Evolutionary conservation across 495 filamentous ascomycete genomes (phyloP), one percentile per base, ranked within the genome.

Genomic region (Penicillium coffeae): DNA sequence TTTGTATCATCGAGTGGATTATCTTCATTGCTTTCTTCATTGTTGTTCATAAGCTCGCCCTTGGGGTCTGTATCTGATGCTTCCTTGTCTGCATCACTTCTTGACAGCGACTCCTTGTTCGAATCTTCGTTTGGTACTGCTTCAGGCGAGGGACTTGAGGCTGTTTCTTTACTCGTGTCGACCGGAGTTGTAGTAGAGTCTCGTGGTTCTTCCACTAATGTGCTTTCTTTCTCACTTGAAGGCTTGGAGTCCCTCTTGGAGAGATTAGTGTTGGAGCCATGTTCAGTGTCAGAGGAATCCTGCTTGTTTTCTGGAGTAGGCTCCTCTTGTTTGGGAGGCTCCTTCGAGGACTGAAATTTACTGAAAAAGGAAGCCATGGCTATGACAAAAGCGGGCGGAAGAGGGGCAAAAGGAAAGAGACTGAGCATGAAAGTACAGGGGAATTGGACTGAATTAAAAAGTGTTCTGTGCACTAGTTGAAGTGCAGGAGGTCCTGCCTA

Each of bases 1-100:
- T 77, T 68, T 1, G 45, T 45, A 30, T 69, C 65, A 14, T 74
- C 73, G 1, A 66, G 64, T n/a, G 50, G 59, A 19, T 72, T 70
- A 5, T 69, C 61, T 16, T 55, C 47, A 19, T 21, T 15, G 14
- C 38, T 39, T 14, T 56, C 45, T 3, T 21, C 38, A 21, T 52
- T 45, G n/a, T n/a, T n/a, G n/a, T n/a, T n/a, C n/a, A n/a, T n/a
- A n/a, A n/a, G n/a, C 18, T 44, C 42, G 3, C 42, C 48, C 13
- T 52, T 48, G 18, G 50, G 48, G 12, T 47, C 27, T 3, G 25
- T 4, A 38, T 39, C 57, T 4, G 43, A 21, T 0, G 36, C 25
- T 16, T 45, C 39, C 36, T 54, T 49, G 3, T 54, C 40, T 6
- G 50, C 13, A 1, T 39, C 22, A 15, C 42, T 25, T 3, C 38